Percentiles rank a stretch among this genome's conserved stretches.
These are phyloP conservation scores for Parasitella parasitica DNA, from an alignment of 371 early-diverging fungal genomes.

Conservation along the genomic window DNA sequence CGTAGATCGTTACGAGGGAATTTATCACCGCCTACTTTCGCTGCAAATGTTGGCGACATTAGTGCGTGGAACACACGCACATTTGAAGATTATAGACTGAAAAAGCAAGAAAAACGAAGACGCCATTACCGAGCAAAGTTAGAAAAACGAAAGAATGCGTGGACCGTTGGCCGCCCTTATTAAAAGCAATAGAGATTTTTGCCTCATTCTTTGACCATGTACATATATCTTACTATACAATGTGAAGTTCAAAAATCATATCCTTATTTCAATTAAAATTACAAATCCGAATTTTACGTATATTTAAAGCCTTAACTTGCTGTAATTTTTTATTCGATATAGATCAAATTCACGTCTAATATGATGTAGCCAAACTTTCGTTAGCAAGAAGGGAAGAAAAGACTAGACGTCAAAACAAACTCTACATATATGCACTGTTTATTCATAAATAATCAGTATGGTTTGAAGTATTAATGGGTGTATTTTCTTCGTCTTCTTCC, in stretches of 20 bases:
- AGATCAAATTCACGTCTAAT: too few species aligned
- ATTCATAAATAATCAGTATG: background rate
- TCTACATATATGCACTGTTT: background rate
- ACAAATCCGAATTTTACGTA: too few species aligned
- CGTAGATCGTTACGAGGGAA: constrained; percentile 35
- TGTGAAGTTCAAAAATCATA: background rate
- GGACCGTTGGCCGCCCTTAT: background rate
- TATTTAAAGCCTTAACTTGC: too few species aligned
- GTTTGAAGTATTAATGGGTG: background rate
- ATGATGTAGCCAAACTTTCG: too few species aligned
- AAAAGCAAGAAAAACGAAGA: background rate
- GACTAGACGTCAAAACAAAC: too few species aligned
- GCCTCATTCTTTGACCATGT: background rate
- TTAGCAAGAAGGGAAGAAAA: too few species aligned
- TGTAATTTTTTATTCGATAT: too few species aligned
- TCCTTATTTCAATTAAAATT: background rate
- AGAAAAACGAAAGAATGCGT: constrained; percentile 1
- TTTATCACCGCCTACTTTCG: constrained; percentile 34
- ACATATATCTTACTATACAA: background rate
- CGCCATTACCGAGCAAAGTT: constrained; percentile 1
- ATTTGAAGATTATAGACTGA: background rate
- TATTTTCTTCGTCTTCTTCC: constrained; percentile 6
- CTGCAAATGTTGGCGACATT: constrained; percentile 27
- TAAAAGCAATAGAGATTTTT: background rate
- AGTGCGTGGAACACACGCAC: constrained; percentile 19